Conservation (phyloP, 2,329 filamentous ascomycete species). For the Raffaelea ambrosiae region DNA sequence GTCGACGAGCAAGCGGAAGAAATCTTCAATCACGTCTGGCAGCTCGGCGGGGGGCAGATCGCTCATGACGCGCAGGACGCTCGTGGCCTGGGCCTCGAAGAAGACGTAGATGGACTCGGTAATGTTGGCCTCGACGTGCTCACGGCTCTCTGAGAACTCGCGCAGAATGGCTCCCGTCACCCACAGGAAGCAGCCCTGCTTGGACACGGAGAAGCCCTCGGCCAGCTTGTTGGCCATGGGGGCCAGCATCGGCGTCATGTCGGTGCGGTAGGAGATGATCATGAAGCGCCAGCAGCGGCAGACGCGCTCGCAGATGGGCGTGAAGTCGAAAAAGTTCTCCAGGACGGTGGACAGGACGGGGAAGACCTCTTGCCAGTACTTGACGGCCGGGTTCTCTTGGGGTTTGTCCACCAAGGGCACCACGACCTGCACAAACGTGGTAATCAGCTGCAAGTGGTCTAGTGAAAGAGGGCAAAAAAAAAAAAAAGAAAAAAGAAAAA, state of each 20-base stretch:
- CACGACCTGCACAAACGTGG: constrained; percentile 73
- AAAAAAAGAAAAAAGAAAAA: background rate
- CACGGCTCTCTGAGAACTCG: constrained; percentile 87
- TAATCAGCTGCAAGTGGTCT: constrained; percentile 89
- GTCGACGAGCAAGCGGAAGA: constrained; percentile 87
- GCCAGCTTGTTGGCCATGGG: constrained; percentile 83
- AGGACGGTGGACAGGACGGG: constrained; percentile 78
- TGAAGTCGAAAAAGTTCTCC: constrained; percentile 76
- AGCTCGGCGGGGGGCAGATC: constrained; percentile 68
- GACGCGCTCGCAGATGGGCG: constrained; percentile 85
- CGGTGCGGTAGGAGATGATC: constrained; percentile 89
- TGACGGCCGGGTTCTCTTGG: constrained; percentile 80
- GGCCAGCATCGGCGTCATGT: constrained; percentile 76
- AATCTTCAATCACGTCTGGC: constrained; percentile 85
- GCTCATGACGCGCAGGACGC: constrained; percentile 81
- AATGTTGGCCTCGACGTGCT: constrained; percentile 73
- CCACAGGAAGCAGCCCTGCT: constrained; percentile 98
- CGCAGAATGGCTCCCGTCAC: constrained; percentile 89
- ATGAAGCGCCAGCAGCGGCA: constrained; percentile 96
- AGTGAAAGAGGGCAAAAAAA: background rate
- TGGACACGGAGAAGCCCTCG: constrained; percentile 72
- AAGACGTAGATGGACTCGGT: constrained; percentile 86
- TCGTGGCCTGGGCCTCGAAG: constrained; percentile 86
- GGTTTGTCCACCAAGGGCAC: constrained; percentile 65
- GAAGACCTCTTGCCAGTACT: constrained; percentile 93